Evolutionary conservation across 1,284 basidiomycete species (phyloP).

Genomic region (Cerrena zonata): DNA sequence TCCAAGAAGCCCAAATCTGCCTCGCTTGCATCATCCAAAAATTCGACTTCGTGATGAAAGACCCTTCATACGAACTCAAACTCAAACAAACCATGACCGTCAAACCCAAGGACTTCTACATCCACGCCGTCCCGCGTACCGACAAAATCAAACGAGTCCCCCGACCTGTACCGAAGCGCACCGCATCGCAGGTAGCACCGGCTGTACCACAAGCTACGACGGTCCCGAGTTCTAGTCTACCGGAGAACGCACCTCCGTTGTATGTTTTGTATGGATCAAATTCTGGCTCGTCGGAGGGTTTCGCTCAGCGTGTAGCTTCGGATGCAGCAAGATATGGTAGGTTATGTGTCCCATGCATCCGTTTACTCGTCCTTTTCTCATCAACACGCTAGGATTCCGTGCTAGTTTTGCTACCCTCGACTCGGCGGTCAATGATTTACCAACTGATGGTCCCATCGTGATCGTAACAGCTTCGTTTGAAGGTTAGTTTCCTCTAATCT

Average conservation of each 20-base stretch:
- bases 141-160: neutral
- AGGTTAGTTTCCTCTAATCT: conserved; percentile 23
- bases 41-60: conserved; percentile 39
- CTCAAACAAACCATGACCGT: conserved; percentile 43
- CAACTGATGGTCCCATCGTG: conserved; percentile 43
- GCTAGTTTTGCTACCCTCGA: conserved; percentile 40
- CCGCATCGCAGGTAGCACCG: neutral
- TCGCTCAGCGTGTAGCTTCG: conserved; percentile 42
- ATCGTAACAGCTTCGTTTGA: conserved; percentile 51
- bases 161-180: neutral
- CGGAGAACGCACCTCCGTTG: conserved; percentile 23
- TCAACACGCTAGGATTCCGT: conserved; percentile 33
- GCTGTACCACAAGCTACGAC: neutral
- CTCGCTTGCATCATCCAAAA: conserved; percentile 38
- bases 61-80: conserved; percentile 39
- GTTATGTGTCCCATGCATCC: conserved; percentile 2
- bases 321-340: conserved; percentile 36
- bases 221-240: neutral
- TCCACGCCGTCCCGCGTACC: conserved; percentile 35
- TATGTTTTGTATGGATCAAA: conserved; percentile 46
- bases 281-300: conserved; percentile 46
- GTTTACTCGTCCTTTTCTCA: neutral
- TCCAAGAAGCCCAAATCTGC: conserved; percentile 43
- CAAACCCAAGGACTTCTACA: conserved; percentile 41
- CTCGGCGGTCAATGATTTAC: conserved; percentile 34